Evolutionary conservation across 208 protist species (phyloP), one percentile per base, ranked within the genome.

Genomic region (Wallacemonas sp.): DNA sequence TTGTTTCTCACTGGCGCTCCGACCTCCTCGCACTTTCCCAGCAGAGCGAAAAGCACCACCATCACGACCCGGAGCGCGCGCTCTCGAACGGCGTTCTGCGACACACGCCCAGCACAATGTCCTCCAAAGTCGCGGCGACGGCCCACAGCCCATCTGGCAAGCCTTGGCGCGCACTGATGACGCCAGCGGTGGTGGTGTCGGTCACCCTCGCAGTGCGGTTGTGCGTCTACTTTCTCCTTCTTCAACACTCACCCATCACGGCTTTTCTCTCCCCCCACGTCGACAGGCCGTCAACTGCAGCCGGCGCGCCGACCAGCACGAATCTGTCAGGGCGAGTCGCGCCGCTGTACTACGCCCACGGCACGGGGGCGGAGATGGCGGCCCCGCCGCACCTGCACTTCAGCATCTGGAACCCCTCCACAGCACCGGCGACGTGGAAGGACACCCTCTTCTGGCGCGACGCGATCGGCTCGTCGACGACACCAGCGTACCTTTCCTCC

Each of bases 361-460:
- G 22, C 41, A 63, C 27, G 24, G 45, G 37, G 19, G 55, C 55
- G 37, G 44, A 55, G 21, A 63, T 63, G 37, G 3, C 42, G 4
- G n/a, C 66, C 32, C 53, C 38, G 26, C 61, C 64, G 21, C 67
- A 68, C 10, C 69, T 81, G 30, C 66, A 69, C 34, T 87, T 87
- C 59, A 65, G 63, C 26, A 42, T 82, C 15, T 62, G 68, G 59
- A 75, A 66, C 15, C 66, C 81, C 8, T 68, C 74, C 29, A 72
- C 70, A 8, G 81, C 66, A 22, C 73, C 81, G 15, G 71, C 80
- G 33, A 78, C 68, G 61, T 93, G 87, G 85, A 79, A 80, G 13
- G 83, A 91, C 45, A 57, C 75, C 22, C 66, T 89, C 13, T 89
- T 79, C 58, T 89, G 76, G 78, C 78, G 78, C 37, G 66, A 75